Percentiles rank a stretch among this genome's conserved stretches.
phyloP scores from a whole-genome alignment of 306 rosid species.

The Malus asiatica region DNA sequence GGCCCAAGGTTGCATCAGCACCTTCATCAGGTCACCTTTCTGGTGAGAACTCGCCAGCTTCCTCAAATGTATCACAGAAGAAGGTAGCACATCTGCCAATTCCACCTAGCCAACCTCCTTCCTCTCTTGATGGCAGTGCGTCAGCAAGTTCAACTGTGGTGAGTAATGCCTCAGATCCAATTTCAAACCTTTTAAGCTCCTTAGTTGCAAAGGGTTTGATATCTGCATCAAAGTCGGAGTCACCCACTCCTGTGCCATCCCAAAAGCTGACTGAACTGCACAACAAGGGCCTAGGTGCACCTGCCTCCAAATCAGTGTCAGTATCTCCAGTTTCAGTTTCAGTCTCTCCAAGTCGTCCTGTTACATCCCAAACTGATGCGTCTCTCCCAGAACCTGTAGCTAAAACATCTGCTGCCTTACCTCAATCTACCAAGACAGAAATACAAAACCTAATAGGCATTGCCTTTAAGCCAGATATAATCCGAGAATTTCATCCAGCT shows the following conservation, averaged over 20 bases:
- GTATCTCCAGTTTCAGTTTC: conserved; percentile 43
- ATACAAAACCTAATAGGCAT: conserved; percentile 51
- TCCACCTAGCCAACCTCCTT: conserved; percentile 30
- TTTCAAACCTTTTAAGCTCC: conserved; percentile 75
- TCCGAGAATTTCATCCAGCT: conserved; percentile 57
- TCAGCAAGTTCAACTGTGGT: conserved; percentile 36
- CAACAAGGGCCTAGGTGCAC: conserved; percentile 28
- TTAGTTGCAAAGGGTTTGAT: conserved; percentile 86
- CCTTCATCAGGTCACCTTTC: conserved; percentile 43
- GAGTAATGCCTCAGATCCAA: conserved; percentile 42
- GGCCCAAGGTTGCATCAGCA: conserved; percentile 23
- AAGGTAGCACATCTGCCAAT: conserved; percentile 39
- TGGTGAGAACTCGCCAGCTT: conserved; percentile 32
- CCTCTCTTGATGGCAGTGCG: conserved; percentile 34
- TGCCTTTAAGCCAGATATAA: conserved; percentile 57
- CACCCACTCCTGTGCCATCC: conserved; percentile 22
- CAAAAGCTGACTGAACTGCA: conserved; percentile 28
- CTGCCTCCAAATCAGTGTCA: conserved; percentile 30
- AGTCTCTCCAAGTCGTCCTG: conserved; percentile 19
- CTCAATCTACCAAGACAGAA: conserved; percentile 34
- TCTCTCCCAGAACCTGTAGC: conserved; percentile 22
- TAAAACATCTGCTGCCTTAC: conserved; percentile 22
- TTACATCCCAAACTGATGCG: conserved; percentile 24
- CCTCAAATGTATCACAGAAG: conserved; percentile 26
- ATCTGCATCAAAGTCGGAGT: conserved; percentile 53